Conservation (phyloP, 2,329 filamentous ascomycete genomes). For the Colletotrichum costaricense region DNA sequence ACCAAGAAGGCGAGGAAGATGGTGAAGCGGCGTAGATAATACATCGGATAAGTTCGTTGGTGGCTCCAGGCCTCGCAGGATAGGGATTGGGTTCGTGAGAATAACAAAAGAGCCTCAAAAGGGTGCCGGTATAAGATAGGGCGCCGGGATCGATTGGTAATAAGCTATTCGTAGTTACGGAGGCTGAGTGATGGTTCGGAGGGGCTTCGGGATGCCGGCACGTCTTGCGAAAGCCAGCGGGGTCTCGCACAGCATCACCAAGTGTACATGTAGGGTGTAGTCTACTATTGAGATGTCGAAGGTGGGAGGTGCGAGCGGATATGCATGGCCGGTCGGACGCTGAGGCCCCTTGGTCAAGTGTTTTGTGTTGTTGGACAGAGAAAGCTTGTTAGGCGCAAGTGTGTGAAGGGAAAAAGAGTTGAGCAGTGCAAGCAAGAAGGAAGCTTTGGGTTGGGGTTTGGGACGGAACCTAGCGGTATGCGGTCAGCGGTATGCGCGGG, state of each 20-base stretch:
- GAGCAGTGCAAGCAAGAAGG: neutral
- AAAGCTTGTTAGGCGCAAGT: constrained; percentile 26
- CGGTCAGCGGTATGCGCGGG: constrained; percentile 5
- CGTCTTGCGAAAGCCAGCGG: constrained; percentile 29
- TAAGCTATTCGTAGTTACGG: constrained; percentile 16
- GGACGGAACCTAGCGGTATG: constrained; percentile 14
- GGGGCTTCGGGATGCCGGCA: constrained; percentile 33
- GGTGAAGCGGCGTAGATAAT: constrained; percentile 58
- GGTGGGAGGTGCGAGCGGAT: constrained; percentile 24
- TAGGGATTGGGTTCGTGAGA: neutral
- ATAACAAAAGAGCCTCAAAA: neutral
- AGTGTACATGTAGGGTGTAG: neutral
- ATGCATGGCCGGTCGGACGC: constrained; percentile 28
- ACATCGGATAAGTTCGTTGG: constrained; percentile 48
- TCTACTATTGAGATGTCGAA: neutral
- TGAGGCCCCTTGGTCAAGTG: constrained; percentile 30
- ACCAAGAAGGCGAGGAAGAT: constrained; percentile 53
- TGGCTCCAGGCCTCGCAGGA: constrained; percentile 29
- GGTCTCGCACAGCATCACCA: constrained; percentile 31
- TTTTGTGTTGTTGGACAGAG: constrained; percentile 26
- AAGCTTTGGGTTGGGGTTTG: constrained; percentile 30
- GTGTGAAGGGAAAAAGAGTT: constrained; percentile 4
- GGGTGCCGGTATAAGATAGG: neutral
- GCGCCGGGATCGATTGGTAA: constrained; percentile 7
- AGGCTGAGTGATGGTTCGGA: constrained; percentile 30